Evolutionary conservation across 495 filamentous ascomycete genomes (phyloP), one percentile per base, ranked within the genome.

Genomic region (Neurospora tetrasperma): DNA sequence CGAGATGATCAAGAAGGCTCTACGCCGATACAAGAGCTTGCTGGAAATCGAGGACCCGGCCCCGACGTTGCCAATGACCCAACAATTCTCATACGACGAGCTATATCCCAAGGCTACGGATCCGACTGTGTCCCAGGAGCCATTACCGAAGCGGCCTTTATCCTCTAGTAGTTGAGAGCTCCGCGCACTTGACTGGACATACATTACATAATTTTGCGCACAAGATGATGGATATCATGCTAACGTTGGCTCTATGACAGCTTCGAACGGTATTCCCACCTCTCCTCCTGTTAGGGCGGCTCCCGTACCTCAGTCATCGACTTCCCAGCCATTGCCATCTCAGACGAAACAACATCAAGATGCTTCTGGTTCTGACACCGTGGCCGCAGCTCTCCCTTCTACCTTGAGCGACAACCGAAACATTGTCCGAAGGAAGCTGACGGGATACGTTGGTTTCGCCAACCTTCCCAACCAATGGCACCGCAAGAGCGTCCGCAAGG

Each of bases 401-500:
- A 89, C 91, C 75, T 27, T 66, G 27, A 91, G 86, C 75, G 94
- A 98, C 82, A 93, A 91, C 89, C 92, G 93, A 85, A 98, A 99
- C 83, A 96, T 99, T 80, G 96, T 99, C 73, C 93, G 96, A 82
- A 89, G 96, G 84, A 99, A 99, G 89, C 84, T 99, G 79, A 98
- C 96, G 66, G 96, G 96, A 74, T 99, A 98, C 79, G 96, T 99
- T 78, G 96, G 96, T 72, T 99, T 99, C 82, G 96, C 96, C 81
- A 99, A 99, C 81, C 86, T 99, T 83, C 96, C 96, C 62, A 99
- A 99, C 85, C 96, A 99, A 84, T 99, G 96, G 96, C 96, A 99
- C 87, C 94, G 96, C 83, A 99, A 99, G 91, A 97, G 94, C 88
- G 96, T 99, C 78, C 92, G 96, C 80, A 99, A 99, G 84, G 96